phyloP scores from a whole-genome alignment of 805 yeast genomes.

The Lipomyces sp. region DNA sequence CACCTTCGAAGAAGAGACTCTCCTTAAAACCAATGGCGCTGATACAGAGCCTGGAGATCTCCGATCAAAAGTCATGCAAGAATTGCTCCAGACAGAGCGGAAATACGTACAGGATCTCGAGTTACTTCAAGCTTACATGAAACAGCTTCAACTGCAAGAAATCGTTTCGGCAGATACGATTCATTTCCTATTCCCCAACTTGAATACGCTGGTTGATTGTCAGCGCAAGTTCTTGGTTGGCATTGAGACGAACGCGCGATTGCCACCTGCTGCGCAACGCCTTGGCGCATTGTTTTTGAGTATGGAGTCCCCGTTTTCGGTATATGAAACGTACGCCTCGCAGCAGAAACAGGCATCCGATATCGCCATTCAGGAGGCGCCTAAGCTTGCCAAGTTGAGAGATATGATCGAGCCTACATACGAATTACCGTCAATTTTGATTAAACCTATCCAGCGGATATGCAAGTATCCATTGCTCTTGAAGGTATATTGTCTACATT shows the following conservation, averaged over 20 bases:
- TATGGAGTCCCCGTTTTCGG: conserved; percentile 76
- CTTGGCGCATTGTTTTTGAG: conserved; percentile 88
- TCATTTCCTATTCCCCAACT: conserved; percentile 81
- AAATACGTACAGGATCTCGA: conserved; percentile 92
- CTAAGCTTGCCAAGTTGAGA: conserved; percentile 55
- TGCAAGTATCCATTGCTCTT: conserved; percentile 90
- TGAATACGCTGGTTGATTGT: conserved; percentile 82
- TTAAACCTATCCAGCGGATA: conserved; percentile 95
- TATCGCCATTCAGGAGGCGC: conserved; percentile 65
- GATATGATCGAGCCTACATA: conserved; percentile 76
- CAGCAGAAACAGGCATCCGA: conserved; percentile 89
- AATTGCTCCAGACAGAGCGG: conserved; percentile 86
- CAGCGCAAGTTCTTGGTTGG: conserved; percentile 90
- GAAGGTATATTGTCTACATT: conserved; percentile 25
- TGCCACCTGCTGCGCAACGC: conserved; percentile 75
- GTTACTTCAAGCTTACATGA: conserved; percentile 63
- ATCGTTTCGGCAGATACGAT: conserved; percentile 77
- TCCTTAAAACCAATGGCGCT: not conserved
- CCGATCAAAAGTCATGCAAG: conserved; percentile 78
- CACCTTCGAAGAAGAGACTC: not conserved
- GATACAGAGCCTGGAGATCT: conserved; percentile 51
- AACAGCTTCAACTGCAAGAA: conserved; percentile 68
- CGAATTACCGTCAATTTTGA: conserved; percentile 84
- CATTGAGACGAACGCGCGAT: conserved; percentile 80
- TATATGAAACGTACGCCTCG: conserved; percentile 93